Percentiles rank a stretch among this genome's conserved stretches.
Conservation (phyloP, 306 rosid genomes). For the Cyclanthera cordifolia region DNA sequence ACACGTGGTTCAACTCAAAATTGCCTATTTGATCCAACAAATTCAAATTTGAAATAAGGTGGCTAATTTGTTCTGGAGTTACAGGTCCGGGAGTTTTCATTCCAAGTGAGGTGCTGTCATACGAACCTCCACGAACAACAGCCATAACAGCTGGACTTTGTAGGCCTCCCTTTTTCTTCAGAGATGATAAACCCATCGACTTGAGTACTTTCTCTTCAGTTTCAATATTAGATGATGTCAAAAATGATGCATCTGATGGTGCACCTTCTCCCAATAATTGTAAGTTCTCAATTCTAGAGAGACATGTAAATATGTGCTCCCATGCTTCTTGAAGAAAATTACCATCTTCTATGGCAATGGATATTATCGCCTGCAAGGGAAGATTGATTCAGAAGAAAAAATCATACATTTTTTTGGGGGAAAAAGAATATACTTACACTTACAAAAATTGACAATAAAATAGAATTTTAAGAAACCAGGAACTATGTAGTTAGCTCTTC, state of each 20-base stretch:
- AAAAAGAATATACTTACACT: background rate
- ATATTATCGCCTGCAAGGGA: constrained; percentile 62
- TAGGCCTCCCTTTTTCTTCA: constrained; percentile 71
- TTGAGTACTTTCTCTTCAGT: constrained; percentile 55
- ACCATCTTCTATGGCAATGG: constrained; percentile 95
- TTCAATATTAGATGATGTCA: constrained; percentile 54
- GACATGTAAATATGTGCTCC: constrained; percentile 96
- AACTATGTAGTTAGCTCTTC: background rate
- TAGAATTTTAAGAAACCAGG: background rate
- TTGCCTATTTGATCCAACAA: constrained; percentile 90
- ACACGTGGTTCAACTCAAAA: constrained; percentile 94
- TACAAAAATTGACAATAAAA: background rate
- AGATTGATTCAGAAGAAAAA: constrained; percentile 16
- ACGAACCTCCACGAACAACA: constrained; percentile 95
- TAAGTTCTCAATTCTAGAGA: constrained; percentile 93
- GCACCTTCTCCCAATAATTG: constrained; percentile 96
- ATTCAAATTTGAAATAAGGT: constrained; percentile 81
- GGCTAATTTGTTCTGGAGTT: constrained; percentile 77
- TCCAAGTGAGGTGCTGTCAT: constrained; percentile 79
- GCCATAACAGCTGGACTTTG: constrained; percentile 94
- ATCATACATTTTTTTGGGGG: background rate
- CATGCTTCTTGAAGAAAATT: constrained; percentile 88
- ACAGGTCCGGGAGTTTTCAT: constrained; percentile 63
- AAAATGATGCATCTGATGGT: constrained; percentile 84
- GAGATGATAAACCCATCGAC: constrained; percentile 52